phyloP scores from a whole-genome alignment of 2,329 filamentous ascomycete genomes.

The Hypoxylon rubiginosum region DNA sequence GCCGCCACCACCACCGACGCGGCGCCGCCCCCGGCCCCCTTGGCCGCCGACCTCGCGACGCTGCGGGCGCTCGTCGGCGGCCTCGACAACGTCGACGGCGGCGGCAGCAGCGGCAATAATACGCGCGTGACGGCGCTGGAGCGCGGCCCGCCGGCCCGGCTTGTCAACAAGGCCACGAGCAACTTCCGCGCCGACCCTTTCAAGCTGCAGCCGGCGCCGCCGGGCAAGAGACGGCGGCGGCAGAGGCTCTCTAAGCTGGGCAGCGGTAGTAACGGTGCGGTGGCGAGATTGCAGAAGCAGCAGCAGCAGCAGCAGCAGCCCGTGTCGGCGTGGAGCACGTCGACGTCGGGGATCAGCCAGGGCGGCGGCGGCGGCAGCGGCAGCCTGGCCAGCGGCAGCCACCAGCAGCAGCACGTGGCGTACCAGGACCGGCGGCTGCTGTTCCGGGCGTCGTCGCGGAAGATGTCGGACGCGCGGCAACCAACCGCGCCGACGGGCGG shows the following conservation, averaged over 20 bases:
- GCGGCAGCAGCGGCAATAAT: not conserved
- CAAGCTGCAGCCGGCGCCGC: conserved; percentile 43
- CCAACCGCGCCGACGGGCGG: not conserved
- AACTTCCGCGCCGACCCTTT: conserved; percentile 25
- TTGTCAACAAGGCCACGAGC: conserved; percentile 10
- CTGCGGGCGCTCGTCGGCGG: conserved; percentile 9
- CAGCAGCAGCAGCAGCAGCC: not conserved
- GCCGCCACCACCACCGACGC: not conserved
- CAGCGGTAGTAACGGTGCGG: not conserved
- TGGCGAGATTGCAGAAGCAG: not conserved
- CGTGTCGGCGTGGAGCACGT: not conserved
- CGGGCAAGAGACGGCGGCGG: conserved; percentile 10
- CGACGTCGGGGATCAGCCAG: conserved; percentile 1
- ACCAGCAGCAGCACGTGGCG: not conserved
- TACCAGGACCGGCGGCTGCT: not conserved
- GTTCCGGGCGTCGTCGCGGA: not conserved
- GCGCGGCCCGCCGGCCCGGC: not conserved
- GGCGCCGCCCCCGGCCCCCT: not conserved
- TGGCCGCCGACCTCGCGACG: not conserved
- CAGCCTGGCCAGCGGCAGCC: too few species aligned
- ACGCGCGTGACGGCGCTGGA: not conserved
- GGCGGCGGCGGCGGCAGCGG: not conserved
- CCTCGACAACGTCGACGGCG: not conserved
- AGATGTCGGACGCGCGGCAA: not conserved
- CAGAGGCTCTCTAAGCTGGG: too few species aligned